These are phyloP conservation scores for Priceomyces melissophilus DNA, from an alignment of 805 yeast genomes.

Conservation along the genomic window DNA sequence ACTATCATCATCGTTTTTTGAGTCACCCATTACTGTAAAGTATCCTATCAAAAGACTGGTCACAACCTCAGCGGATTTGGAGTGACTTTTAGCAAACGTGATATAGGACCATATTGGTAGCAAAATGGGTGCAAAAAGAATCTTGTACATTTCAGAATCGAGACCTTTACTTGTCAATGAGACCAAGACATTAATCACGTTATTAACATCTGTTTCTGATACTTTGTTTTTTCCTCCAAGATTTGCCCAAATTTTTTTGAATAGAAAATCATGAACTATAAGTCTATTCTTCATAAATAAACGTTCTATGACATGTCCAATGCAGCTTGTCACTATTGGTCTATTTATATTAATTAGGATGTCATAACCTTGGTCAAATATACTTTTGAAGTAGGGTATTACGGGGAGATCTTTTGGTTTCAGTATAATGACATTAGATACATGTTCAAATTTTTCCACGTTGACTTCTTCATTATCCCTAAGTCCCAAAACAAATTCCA, in stretches of 20 bases:
- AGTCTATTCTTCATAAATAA: slow-evolving; percentile 48
- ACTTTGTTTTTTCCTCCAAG: slow-evolving; percentile 29
- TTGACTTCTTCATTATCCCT: slow-evolving; percentile 70
- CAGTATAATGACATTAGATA: slow-evolving; percentile 59
- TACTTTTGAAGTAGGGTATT: slow-evolving; percentile 48
- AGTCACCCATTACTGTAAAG: slow-evolving; percentile 22
- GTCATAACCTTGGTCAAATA: slow-evolving; percentile 63
- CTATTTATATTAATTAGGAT: slow-evolving; percentile 57
- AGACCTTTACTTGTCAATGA: slow-evolving; percentile 50
- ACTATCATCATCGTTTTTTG: slow-evolving; percentile 11
- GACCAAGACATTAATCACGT: slow-evolving; percentile 60
- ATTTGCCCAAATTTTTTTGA: slow-evolving; percentile 45
- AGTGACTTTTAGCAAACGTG: slow-evolving; percentile 27
- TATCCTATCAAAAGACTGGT: slow-evolving; percentile 37
- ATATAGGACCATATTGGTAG: slow-evolving; percentile 45
- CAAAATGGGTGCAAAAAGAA: slow-evolving; percentile 29
- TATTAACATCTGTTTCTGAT: slow-evolving; percentile 51
- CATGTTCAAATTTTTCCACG: slow-evolving; percentile 61
- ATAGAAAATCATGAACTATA: slow-evolving; percentile 58
- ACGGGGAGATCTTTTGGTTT: slow-evolving; percentile 55
- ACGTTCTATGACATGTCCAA: slow-evolving; percentile 51
- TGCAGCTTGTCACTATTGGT: slow-evolving; percentile 56
- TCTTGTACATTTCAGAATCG: slow-evolving; percentile 19
- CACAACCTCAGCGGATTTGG: slow-evolving; percentile 32
- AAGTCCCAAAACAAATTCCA: slow-evolving; percentile 75